Evolutionary conservation across 2,329 filamentous ascomycete species (phyloP), one percentile per base, ranked within the genome.

Genomic region (Aspergillus sp.): DNA sequence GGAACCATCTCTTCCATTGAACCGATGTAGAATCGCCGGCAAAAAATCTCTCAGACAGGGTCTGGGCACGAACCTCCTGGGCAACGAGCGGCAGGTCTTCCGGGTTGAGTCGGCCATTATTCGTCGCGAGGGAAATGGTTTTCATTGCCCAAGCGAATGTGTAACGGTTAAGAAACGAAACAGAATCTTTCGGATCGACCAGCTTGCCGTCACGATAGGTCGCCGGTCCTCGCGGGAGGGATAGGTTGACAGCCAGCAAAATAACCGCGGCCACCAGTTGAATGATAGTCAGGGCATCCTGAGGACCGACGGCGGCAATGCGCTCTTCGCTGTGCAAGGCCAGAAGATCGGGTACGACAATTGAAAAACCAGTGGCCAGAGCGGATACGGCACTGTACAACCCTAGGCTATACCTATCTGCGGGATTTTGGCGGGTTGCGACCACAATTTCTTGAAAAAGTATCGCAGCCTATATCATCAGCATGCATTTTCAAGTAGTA

Each of bases 201-300:
- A 77, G 70, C 41, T 79, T 75, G 33, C 79, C 84, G 44, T 86
- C 68, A 66, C 82, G 77, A 68, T 80, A 89, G 27, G 90, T 84
- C 43, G 85, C 80, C 4, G 89, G 89, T 11, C 89, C 80, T 48
- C 88, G 81, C 9, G 86, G 87, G 17, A 90, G 74, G 1, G 78
- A 78, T 15, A 87, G 27, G 15, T 61, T 59, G 17, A 54, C 47
- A 4, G 57, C 8, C 3, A 56, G 15, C 1, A 61, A 46, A 6
- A 52, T 43, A 8, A 52, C 3, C 3, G 39, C 44, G 3, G 57
- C 59, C 4, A 56, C 31, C 4, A 50, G 17, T 31, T 61, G 49
- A n/a, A 59, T 24, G 17, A 53, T 37, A 1, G 33, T 24, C 9
- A 48, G 33, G 15, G 53, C 41, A n/a, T 54, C 41, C 7, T 14